Conservation (phyloP, 73 alveolate genomes). For the Diophrys appendiculata region DNA sequence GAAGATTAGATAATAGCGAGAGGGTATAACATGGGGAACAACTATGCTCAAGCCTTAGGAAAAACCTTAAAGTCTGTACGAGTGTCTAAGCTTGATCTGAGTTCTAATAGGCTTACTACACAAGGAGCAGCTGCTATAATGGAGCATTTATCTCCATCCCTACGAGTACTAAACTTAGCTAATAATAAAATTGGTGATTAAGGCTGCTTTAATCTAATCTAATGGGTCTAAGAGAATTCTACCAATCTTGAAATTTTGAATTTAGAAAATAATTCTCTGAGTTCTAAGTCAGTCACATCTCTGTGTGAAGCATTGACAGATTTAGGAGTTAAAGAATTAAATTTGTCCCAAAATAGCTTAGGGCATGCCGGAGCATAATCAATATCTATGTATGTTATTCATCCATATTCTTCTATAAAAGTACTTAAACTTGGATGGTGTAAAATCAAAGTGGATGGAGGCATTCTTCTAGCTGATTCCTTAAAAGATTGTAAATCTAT, state of each 20-base stretch:
- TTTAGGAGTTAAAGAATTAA: neutral
- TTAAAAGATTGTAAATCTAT: conserved; percentile 1
- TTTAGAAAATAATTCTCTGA: neutral
- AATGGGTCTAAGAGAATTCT: conserved; percentile 27
- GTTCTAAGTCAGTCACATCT: neutral
- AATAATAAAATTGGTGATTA: conserved; percentile 46
- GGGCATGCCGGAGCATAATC: neutral
- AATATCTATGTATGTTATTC: neutral
- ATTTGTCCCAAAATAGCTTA: neutral
- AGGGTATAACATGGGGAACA: conserved; percentile 24
- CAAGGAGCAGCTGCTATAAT: conserved; percentile 51
- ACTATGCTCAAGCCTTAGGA: conserved; percentile 37
- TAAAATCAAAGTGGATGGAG: conserved; percentile 61
- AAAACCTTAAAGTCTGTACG: conserved; percentile 23
- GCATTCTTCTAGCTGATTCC: conserved; percentile 8
- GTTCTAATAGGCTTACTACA: conserved; percentile 33
- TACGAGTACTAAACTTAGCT: conserved; percentile 15
- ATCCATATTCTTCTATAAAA: neutral
- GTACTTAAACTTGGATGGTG: conserved; percentile 64
- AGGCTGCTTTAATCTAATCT: conserved; percentile 8
- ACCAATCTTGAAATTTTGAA: neutral
- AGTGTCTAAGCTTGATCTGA: conserved; percentile 26
- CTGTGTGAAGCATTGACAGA: neutral
- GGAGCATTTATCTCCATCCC: conserved; percentile 14
- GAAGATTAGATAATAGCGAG: neutral